Evolutionary conservation across 306 rosid species (phyloP).

Genomic region (Delonix regia): DNA sequence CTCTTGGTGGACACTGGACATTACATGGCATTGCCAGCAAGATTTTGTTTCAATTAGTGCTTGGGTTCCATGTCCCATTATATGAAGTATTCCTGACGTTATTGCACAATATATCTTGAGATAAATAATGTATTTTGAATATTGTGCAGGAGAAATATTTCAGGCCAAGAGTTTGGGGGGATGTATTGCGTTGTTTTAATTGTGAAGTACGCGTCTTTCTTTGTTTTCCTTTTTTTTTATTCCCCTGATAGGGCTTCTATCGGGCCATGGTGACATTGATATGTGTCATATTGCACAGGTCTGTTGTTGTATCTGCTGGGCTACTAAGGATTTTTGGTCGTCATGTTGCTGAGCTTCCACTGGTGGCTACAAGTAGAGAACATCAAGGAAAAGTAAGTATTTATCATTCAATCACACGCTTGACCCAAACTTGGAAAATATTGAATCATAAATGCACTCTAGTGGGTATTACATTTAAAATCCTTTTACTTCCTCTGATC

Average conservation of each 20-base stretch:
- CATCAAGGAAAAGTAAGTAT: constrained; percentile 89
- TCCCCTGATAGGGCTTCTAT: constrained; percentile 16
- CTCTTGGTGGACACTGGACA: neutral
- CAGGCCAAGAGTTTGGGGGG: constrained; percentile 99
- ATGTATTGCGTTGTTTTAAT: constrained; percentile 96
- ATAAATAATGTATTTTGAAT: constrained; percentile 27
- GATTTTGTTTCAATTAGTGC: constrained; percentile 28
- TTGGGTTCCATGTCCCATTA: constrained; percentile 19
- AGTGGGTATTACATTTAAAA: neutral
- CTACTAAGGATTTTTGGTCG: constrained; percentile 91
- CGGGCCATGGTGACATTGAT: constrained; percentile 24
- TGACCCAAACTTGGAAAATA: constrained; percentile 3
- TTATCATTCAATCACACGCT: neutral
- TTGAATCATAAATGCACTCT: constrained; percentile 16
- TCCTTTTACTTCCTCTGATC: constrained; percentile 12
- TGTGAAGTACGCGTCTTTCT: constrained; percentile 68
- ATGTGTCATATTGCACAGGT: constrained; percentile 55
- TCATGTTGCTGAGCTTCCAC: constrained; percentile 96
- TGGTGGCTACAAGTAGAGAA: constrained; percentile 94
- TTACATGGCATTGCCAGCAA: constrained; percentile 2
- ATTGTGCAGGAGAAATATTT: constrained; percentile 91
- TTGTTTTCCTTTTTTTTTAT: neutral
- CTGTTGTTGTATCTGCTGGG: constrained; percentile 94
- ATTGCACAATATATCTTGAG: constrained; percentile 13
- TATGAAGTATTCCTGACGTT: neutral